Evolutionary conservation across 371 early-diverging fungal species (phyloP), one percentile per base, ranked within the genome.

Genomic region (Scutellospora calospora): DNA sequence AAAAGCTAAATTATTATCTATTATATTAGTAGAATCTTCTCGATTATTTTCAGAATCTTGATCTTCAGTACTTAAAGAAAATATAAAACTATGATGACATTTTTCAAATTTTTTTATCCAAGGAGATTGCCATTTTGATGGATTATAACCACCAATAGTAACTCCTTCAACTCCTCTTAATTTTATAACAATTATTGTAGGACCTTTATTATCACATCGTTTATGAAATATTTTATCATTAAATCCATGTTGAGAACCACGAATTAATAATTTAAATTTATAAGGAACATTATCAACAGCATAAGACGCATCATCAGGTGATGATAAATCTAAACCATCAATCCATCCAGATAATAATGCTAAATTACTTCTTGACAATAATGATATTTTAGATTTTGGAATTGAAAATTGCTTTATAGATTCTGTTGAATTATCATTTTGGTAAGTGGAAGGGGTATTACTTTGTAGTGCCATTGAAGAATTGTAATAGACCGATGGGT

Each of bases 201-300:
- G 57, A 22, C 57, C 57, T 16, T 57, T 20, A 57, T 22, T 11
- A 57, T 57, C 57, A 57, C 57, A 57, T 22, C 57, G n/a, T 57
- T 57, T 57, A 57, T 57, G 57, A 57, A 57, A 57, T 57, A n/a
- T 20, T 14, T 33, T 33, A 11, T 33, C 38, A 22, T 6, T 51
- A 52, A 72, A 72, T 29, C 73, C 73, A 52, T 72, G 35, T 51
- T n/a, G 27, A 25, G 35, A 38, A 11, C 49, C 73, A 25, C 73
- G 41, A 29, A 72, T 9, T 41, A 72, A 52, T 41, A 72, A 52
- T 35, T 72, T 41, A 72, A 72, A 72, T 57, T 57, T 57, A 57
- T 22, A 57, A 0, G 57, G 57, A 22, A 57, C 25, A 2, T 57
- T n/a, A 8, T 11, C 6, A 57, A 57, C 25, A n/a, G 20, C 0